Evolutionary conservation across 116 monocot species (phyloP), one percentile per base, ranked within the genome.

Genomic region (Dioscorea cayenensis): DNA sequence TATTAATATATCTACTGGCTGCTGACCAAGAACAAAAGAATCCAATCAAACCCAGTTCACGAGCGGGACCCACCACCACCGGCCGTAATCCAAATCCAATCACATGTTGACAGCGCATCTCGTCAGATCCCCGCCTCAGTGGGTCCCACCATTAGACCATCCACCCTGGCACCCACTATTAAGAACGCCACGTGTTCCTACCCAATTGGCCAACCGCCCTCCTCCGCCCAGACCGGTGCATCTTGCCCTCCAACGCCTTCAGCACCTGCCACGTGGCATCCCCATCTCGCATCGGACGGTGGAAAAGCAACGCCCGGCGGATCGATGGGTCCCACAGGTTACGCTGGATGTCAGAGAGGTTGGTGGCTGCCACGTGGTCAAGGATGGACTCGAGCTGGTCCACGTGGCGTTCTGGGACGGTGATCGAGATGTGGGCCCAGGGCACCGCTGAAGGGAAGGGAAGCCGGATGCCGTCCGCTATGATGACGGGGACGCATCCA

Each of bases 231-330:
- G 52, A 67, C 32, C 78, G 84, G 25, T 66, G 73, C 32, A 83
- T 48, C 87, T 73, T 87, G 32, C 72, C 68, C 32, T 74, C 69
- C 23, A 95, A 62, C 16, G 72, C 82, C 60, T 59, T 76, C 49
- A 87, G 11, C 21, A 87, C 77, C 7, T 90, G 92, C 95, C 92
- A 96, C 74, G 96, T 90, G 48, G 96, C 96, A 51, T 96, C 96
- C 0, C 92, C 96, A 0, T 61, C 66, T 36, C 52, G 36, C 13
- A 90, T 83, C 69, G 28, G 77, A 22, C 77, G 79, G 79, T 84
- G 66, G 77, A 81, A 96, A 12, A 90, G 37, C 69, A 96, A 82
- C 16, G 92, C 87, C n/a, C 37, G 29, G 23, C 91, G 66, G 49
- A 84, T 69, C 7, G 63, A 63, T 8, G 92, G 86, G 72, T 96